Evolutionary conservation across 1,284 basidiomycete genomes (phyloP), one percentile per base, ranked within the genome.

Genomic region (Inonotus hispidus): DNA sequence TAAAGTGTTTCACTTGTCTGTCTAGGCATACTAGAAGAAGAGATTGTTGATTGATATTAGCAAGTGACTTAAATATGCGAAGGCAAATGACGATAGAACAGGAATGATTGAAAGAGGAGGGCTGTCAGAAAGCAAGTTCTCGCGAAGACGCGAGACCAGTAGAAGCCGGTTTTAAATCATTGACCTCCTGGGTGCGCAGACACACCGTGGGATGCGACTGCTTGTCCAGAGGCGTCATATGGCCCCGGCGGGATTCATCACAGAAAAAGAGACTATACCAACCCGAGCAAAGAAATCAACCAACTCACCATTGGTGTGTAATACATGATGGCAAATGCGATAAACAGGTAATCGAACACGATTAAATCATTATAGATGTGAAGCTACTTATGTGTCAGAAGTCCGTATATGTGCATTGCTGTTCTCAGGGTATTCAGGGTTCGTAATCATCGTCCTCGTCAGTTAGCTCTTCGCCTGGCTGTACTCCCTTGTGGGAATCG

Each of bases 171-270:
- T 77, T 70, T 77, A 77, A 73, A 75, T 82, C 81, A 77, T 71
- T 59, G 79, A 67, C 68, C 80, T 82, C 74, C 76, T 79, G 76
- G 68, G 76, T n/a, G n/a, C 69, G 60, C 52, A 60, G 58, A 16
- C 54, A 61, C 57, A 19, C 16, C 49, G n/a, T 32, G 8, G 32
- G 32, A 58, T 53, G 58, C 8, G 58, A 49, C 52, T 32, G 58
- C 60, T 62, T 58, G 68, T 74, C 75, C 72, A 75, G 74, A 82
- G 86, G 82, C 66, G 82, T 87, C 87, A 82, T 87, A 83, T 88
- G 86, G 86, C 87, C 86, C 86, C 87, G 86, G 86, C 85, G 78
- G 67, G 69, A 78, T 66, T 87, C 86, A 86, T 88, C 85, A 65
- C 60, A 27, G 73, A 63, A 35, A 35, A 62, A n/a, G 23, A n/a